Base-by-base conservation (phyloP, 768 basidiomycete species). In the Leucogyrophana mollusca region DNA sequence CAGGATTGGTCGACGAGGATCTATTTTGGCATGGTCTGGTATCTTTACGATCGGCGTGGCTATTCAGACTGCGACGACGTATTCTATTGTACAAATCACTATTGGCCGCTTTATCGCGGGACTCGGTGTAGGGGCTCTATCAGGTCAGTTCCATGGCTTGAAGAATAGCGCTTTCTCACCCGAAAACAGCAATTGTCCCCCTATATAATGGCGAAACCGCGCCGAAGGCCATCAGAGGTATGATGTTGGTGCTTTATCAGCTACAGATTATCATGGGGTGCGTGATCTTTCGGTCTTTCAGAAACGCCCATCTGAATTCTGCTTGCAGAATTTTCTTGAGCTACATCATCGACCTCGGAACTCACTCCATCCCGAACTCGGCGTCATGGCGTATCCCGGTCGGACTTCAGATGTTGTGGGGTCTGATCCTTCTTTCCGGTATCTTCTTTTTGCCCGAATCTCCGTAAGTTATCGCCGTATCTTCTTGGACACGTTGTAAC, bases 151-250 rank as follows among this genome's bases (percentile, higher is more conserved):
- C 18, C n/a, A n/a, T n/a, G n/a, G n/a, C n/a, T n/a, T n/a, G n/a
- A n/a, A n/a, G n/a, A n/a, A n/a, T n/a, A n/a, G n/a, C n/a, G n/a
- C n/a, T n/a, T n/a, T n/a, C n/a, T 32, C 32, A 16, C 20, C 21
- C 42, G 27, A 35, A n/a, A n/a, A 20, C 40, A 77, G 77, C 74
- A 34, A 76, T 80, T 42, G 78, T 81, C 11, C 79, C 80, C 55
- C 76, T 90, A 7, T 90, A 89, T 61, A 87, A 85, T 52, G 87
- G 87, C 32, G 87, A 90, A 64, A 85, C 86, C 0, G 79, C 87
- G 0, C 88, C 88, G 0, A 87, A 87, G 56, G 74, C 79, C 1
- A 73, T 90, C 45, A 78, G 88, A 57, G 89, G 87, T 9, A 78
- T 83, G 16, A 62, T 79, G 73, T 67, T 91, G 22, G 85, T 86